A percentile compares a stretch with the other conserved stretches of the same genome.
Conservation (phyloP, 139 green algal species). For the Closterium sp. region DNA sequence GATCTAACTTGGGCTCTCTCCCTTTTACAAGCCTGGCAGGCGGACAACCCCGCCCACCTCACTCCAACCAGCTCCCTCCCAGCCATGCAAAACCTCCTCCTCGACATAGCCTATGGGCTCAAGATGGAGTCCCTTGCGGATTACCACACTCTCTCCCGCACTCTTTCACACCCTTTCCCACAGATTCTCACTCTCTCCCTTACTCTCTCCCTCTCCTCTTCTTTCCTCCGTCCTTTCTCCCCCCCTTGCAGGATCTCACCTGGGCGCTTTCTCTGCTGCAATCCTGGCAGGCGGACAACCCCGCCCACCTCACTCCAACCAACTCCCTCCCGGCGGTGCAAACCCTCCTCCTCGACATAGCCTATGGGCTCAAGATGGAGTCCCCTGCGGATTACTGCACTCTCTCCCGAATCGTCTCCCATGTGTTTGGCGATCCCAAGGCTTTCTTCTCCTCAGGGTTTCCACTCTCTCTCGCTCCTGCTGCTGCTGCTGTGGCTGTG, state of each 20-base stretch:
- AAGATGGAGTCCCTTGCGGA: background rate
- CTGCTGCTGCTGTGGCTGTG: background rate
- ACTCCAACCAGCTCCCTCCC: no score
- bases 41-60: no score
- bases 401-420: background rate
- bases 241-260: background rate
- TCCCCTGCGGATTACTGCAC: background rate
- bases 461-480: background rate
- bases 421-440: background rate
- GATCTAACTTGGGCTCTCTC: no score
- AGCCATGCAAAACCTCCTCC: background rate
- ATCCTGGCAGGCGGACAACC: background rate
- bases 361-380: background rate
- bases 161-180: no score
- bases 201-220: no score
- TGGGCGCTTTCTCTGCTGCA: background rate
- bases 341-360: background rate
- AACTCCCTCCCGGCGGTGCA: background rate
- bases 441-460: background rate
- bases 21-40: no score
- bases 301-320: background rate
- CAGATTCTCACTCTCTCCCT: background rate
- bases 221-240: no score
- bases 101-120: background rate
- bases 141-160: no score